These are phyloP conservation scores for Pterocarpus macrocarpus DNA, from an alignment of 306 rosid genomes.

Conservation along the genomic window DNA sequence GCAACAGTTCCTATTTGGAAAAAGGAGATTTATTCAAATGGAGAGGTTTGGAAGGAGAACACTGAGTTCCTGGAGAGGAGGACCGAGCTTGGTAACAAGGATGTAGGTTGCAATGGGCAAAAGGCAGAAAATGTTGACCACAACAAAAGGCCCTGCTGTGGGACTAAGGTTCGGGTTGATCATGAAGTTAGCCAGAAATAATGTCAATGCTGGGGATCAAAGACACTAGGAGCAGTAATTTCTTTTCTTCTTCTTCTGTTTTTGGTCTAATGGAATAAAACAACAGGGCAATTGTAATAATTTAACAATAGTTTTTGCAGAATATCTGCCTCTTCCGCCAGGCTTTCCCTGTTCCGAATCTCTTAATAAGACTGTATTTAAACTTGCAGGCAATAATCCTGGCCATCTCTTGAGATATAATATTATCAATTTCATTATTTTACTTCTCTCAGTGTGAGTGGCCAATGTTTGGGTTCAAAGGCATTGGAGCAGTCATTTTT, in stretches of 20 bases:
- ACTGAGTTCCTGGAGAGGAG: constrained; percentile 81
- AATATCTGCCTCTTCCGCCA: neutral
- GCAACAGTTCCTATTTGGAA: constrained; percentile 96
- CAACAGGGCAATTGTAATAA: constrained; percentile 4
- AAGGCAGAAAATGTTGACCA: constrained; percentile 46
- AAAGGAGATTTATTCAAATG: constrained; percentile 88
- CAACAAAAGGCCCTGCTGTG: constrained; percentile 65
- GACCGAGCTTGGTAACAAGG: constrained; percentile 60
- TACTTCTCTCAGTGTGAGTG: neutral
- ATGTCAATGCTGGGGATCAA: constrained; percentile 17
- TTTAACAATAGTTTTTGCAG: neutral
- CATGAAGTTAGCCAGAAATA: constrained; percentile 53
- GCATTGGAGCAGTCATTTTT: no score
- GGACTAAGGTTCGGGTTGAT: constrained; percentile 63
- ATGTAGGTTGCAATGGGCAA: constrained; percentile 43
- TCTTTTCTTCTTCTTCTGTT: no score
- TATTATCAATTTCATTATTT: neutral
- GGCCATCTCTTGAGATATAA: neutral
- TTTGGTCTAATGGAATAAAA: neutral
- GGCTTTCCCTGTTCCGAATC: neutral
- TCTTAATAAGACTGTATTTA: constrained; percentile 6
- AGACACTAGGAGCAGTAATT: neutral
- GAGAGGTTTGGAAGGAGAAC: constrained; percentile 98
- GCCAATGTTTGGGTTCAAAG: no score
- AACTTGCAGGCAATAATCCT: constrained; percentile 9